Conservation (phyloP, 176 grass and related monocot species). For the Thalia dealbata region DNA sequence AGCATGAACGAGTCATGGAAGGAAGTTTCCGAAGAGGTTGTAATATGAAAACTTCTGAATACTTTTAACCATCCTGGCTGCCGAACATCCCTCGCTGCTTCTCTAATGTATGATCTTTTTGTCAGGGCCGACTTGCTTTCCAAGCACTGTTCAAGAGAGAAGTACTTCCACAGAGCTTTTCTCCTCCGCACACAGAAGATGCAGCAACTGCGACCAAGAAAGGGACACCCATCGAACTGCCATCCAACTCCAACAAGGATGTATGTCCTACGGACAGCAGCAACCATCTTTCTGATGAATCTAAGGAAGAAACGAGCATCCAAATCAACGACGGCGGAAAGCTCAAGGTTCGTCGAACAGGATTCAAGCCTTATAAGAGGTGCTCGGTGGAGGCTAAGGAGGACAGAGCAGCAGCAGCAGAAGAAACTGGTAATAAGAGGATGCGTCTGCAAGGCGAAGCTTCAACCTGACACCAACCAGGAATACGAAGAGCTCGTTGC, state of each 20-base stretch:
- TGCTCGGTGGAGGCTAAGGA: constrained; percentile 85
- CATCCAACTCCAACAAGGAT: constrained; percentile 57
- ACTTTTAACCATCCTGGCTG: not conserved
- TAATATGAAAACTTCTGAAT: constrained; percentile 23
- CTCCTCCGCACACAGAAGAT: constrained; percentile 43
- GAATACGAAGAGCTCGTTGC: not conserved
- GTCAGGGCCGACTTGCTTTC: constrained; percentile 94
- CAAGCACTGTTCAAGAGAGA: constrained; percentile 82
- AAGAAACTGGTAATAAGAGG: constrained; percentile 66
- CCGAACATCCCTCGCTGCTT: constrained; percentile 30
- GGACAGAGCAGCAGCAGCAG: constrained; percentile 35
- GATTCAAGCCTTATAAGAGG: constrained; percentile 96
- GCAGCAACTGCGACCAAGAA: constrained; percentile 31
- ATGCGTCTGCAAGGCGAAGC: constrained; percentile 67
- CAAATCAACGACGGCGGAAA: constrained; percentile 14
- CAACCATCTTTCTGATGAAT: not conserved
- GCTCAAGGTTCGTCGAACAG: constrained; percentile 60
- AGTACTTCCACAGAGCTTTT: constrained; percentile 94
- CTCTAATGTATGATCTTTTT: constrained; percentile 55
- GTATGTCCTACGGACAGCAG: constrained; percentile 5
- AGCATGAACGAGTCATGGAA: constrained; percentile 82
- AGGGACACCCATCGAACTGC: constrained; percentile 8
- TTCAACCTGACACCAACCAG: constrained; percentile 24
- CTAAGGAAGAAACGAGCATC: not conserved
- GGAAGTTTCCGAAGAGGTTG: constrained; percentile 94